Percentiles rank a stretch among this genome's conserved stretches.
Evolutionary conservation across 2,329 filamentous ascomycete genomes (phyloP).

Genomic region (Chrysoporthe puriensis): DNA sequence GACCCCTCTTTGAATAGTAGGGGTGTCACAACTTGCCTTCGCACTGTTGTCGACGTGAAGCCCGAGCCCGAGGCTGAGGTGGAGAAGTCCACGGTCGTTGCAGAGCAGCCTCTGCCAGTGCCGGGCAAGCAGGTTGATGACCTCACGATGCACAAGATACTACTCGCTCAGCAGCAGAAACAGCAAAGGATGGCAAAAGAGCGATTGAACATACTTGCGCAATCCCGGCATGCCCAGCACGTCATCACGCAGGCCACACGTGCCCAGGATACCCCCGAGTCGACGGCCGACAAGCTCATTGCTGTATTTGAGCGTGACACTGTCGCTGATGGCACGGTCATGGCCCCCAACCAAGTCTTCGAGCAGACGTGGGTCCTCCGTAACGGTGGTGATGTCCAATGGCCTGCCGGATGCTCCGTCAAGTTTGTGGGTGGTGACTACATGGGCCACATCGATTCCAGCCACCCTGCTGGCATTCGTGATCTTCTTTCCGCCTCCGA

Average conservation of each 20-base stretch:
- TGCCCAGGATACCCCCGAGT: constrained; percentile 12
- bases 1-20: constrained; percentile 56
- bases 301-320: constrained; percentile 77
- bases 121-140: too few species aligned
- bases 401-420: constrained; percentile 89
- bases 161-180: not conserved
- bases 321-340: constrained; percentile 74
- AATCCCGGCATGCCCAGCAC: not conserved
- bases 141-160: not conserved
- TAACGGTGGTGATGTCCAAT: constrained; percentile 77
- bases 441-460: constrained; percentile 89
- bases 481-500: constrained; percentile 80
- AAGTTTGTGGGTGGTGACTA: constrained; percentile 93
- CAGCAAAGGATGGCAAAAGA: not conserved
- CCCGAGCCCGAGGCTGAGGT: constrained; percentile 45
- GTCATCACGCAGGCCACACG: constrained; percentile 28
- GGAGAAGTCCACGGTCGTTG: constrained; percentile 5
- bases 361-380: constrained; percentile 89
- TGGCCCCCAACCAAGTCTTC: constrained; percentile 74
- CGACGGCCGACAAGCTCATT: constrained; percentile 36
- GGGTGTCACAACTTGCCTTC: constrained; percentile 57
- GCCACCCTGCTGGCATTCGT: constrained; percentile 75
- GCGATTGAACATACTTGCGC: not conserved
- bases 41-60: constrained; percentile 74
- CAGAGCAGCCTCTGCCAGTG: constrained; percentile 17